Evolutionary conservation across 2,329 filamentous ascomycete species (phyloP), one percentile per base, ranked within the genome.

Genomic region (Talaromyces amestolkiae): DNA sequence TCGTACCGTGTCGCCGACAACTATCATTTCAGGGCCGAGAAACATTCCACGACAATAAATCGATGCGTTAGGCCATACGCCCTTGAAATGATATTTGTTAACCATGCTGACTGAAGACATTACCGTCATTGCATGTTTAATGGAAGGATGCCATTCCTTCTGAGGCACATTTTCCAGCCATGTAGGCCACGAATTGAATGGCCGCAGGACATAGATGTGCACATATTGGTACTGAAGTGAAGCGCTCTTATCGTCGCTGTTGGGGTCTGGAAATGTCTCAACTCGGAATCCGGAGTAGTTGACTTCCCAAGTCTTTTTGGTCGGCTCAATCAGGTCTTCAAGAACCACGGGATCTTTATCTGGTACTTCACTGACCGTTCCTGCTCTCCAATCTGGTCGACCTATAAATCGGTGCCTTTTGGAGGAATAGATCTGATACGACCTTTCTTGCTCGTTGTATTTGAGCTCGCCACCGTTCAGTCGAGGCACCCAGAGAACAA

Each of bases 141-240:
- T 80, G 0, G 86, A 87, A 0, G 81, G 79, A 68, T 87, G 85
- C 71, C 81, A 81, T 0, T 81, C 65, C 2, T 77, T 70, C 33
- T 78, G 75, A 0, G 78, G 70, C 5, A 80, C 73, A 0, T 73
- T 75, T 4, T 75, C 72, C 1, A 88, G 70, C 31, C 84, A 81
- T 8, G 84, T 75, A 53, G 83, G 78, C 80, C 82, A 89, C 19
- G 84, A 77, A 13, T 78, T 74, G 35, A 89, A 83, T 0, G 87
- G 86, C 17, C 86, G 82, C 13, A 85, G 83, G 37, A 81, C 80
- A 54, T 83, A 80, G 3, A 87, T 67, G 0, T 81, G 80, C 2
- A 88, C 77, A 67, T 87, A 87, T 65, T 79, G 83, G 69, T 85
- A 83, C 65, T 84, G 83, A 64, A 83, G 80, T 0, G 83, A 85